Base-by-base conservation (phyloP, 2,329 filamentous ascomycete genomes). In the Fonsecaea nubica region DNA sequence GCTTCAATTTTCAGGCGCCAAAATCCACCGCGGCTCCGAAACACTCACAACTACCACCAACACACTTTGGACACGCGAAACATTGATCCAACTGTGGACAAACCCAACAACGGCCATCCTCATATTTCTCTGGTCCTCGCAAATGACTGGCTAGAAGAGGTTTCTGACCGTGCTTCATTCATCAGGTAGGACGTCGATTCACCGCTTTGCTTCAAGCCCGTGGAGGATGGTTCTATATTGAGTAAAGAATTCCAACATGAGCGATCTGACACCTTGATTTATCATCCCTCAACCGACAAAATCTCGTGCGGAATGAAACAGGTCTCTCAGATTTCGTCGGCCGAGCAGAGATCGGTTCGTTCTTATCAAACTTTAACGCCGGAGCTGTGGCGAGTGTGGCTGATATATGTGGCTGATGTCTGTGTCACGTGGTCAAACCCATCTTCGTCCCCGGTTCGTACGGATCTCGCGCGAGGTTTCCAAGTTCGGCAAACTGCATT, bases 21-120 rank as follows among this genome's bases (percentile, higher is more conserved):
- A 63, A 33, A 52, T 58, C 30, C 32, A 25, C 64, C 60, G 58
- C 35, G 63, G 3, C 40, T 50, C 52, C 63, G 63, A 65, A 65
- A 65, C 63, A 62, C 52, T 38, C 36, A 30, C 45, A 50, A 30
- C 8, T 13, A 50, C 45, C 15, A 40, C 36, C 25, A 25, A 25
- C 25, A 25, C 25, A 25, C 25, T 25, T 25, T 25, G 25, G 25
- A 25, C 25, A 25, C 2, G 25, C 25, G 45, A 50, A 50, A 50
- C 45, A 10, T 50, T 50, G 45, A 50, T 50, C 45, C 45, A 21
- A 18, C 45, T 30, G 10, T 30, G 45, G 45, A 50, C 25, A 50
- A 50, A 9, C 45, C 25, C 9, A 50, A 13, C 15, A 15, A 50
- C 18, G 8, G 18, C 25, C 9, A 8, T 50, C 45, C 7, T 50